These are phyloP conservation scores for Aspergillus ochraceoroseus DNA, from an alignment of 2,329 filamentous ascomycete genomes.

Conservation along the genomic window DNA sequence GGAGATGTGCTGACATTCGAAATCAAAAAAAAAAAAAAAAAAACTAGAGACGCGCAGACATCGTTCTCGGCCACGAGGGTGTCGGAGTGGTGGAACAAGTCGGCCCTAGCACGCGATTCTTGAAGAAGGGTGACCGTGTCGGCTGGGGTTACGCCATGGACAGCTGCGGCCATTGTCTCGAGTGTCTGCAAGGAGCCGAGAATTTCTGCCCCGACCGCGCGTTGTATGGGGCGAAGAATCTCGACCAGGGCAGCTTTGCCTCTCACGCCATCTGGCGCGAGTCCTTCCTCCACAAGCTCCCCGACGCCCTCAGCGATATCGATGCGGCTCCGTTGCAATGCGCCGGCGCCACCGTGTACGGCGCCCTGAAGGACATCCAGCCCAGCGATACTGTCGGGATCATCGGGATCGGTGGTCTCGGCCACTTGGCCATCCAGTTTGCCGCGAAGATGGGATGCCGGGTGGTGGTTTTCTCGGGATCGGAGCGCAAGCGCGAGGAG, in stretches of 20 bases:
- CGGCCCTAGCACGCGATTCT: conserved; percentile 43
- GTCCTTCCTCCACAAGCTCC: conserved; percentile 35
- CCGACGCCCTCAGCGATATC: conserved; percentile 24
- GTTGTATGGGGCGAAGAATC: conserved; percentile 31
- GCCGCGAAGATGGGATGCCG: conserved; percentile 66
- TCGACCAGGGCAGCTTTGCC: conserved; percentile 37
- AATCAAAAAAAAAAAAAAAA: too few species aligned
- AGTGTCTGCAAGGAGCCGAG: conserved; percentile 18
- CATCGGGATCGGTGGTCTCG: conserved; percentile 65
- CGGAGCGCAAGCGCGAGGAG: conserved; percentile 27
- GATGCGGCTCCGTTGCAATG: conserved; percentile 35
- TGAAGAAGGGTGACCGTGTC: conserved; percentile 45
- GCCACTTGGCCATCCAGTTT: conserved; percentile 66
- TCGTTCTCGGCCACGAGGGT: conserved; percentile 52
- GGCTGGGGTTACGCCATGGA: conserved; percentile 37
- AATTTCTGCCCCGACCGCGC: conserved; percentile 28
- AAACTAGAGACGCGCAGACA: conserved; percentile 4
- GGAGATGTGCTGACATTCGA: too few species aligned
- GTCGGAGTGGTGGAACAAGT: conserved; percentile 49
- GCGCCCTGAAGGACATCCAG: conserved; percentile 57
- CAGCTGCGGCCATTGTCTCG: conserved; percentile 34
- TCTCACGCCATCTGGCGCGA: conserved; percentile 38
- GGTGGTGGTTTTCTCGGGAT: conserved; percentile 31
- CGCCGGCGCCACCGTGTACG: conserved; percentile 42
- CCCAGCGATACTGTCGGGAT: conserved; percentile 66